A percentile compares a stretch with the other conserved stretches of the same genome.
Conservation (phyloP, 495 filamentous ascomycete species). For the Lasiosphaeria miniovina region DNA sequence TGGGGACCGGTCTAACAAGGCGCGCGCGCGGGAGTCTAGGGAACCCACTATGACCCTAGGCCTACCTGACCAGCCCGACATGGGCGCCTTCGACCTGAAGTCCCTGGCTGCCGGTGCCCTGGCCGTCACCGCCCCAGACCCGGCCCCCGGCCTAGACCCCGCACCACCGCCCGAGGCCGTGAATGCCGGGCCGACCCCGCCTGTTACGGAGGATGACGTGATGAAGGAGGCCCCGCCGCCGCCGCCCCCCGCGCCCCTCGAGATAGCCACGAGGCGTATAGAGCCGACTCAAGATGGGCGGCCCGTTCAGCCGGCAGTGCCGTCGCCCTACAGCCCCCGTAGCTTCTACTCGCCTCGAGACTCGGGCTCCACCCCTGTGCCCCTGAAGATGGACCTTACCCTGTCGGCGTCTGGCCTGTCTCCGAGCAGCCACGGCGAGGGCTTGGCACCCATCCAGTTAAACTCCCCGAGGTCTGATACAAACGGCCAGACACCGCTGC, state of each 20-base stretch:
- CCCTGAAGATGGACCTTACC: constrained; percentile 20
- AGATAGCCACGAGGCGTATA: constrained; percentile 17
- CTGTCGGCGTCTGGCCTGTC: constrained; percentile 30
- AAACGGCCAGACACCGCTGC: constrained; percentile 40
- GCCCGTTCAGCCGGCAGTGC: constrained; percentile 13
- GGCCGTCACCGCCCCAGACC: constrained; percentile 26
- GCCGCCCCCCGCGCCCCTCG: constrained; percentile 17
- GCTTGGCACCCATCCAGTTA: constrained; percentile 49
- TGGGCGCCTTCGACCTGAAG: constrained; percentile 38
- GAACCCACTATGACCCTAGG: constrained; percentile 12
- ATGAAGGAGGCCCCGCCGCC: constrained; percentile 16
- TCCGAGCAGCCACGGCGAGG: constrained; percentile 34
- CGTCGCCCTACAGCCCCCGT: constrained; percentile 25
- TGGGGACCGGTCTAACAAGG: constrained; percentile 9
- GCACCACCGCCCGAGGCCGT: constrained; percentile 26
- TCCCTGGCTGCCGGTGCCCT: constrained; percentile 41
- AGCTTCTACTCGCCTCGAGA: constrained; percentile 28
- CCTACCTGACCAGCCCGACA: constrained; percentile 24
- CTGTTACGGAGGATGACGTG: constrained; percentile 28
- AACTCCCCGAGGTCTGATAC: constrained; percentile 44
- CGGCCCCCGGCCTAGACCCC: constrained; percentile 21
- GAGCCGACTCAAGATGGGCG: constrained; percentile 21
- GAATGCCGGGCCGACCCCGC: constrained; percentile 26
- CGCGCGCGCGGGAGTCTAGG: constrained; percentile 19
- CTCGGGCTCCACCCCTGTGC: constrained; percentile 25